These are phyloP conservation scores for Brassica incana DNA, from an alignment of 345 rosid genomes.

Conservation along the genomic window DNA sequence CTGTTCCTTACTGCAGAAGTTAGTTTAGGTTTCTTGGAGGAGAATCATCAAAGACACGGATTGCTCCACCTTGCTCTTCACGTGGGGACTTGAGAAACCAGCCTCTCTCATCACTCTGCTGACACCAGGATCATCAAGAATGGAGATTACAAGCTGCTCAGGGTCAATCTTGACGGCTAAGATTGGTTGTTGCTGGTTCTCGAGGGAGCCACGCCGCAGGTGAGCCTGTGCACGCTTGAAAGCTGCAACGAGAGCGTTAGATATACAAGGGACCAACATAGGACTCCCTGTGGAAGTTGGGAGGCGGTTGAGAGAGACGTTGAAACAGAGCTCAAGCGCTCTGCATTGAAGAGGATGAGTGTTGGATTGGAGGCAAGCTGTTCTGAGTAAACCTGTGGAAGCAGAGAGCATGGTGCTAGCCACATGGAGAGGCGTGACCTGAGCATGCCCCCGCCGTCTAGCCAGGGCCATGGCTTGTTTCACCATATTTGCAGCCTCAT, in stretches of 20 bases:
- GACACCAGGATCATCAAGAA: slow-evolving; percentile 91
- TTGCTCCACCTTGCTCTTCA: slow-evolving; percentile 75
- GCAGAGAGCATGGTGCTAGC: slow-evolving; percentile 81
- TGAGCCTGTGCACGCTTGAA: slow-evolving; percentile 98
- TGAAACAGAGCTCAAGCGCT: slow-evolving; percentile 97
- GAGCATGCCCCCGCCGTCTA: slow-evolving; percentile 77
- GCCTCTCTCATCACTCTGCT: slow-evolving; percentile 97
- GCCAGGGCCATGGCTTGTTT: slow-evolving; percentile 80
- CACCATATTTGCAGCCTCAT: slow-evolving; percentile 63
- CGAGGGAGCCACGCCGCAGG: slow-evolving; percentile 77
- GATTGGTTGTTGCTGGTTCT: slow-evolving; percentile 80
- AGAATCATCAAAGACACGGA: slow-evolving; percentile 54
- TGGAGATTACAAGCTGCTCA: slow-evolving; percentile 80
- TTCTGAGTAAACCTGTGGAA: slow-evolving; percentile 62
- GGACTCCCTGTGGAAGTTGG: slow-evolving; percentile 68
- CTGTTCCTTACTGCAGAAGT: slow-evolving; percentile 35
- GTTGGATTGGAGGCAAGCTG: slow-evolving; percentile 83
- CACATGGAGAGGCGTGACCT: slow-evolving; percentile 90
- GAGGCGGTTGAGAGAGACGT: slow-evolving; percentile 87
- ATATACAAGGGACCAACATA: slow-evolving; percentile 63
- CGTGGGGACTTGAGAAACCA: slow-evolving; percentile 81
- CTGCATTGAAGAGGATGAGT: slow-evolving; percentile 91
- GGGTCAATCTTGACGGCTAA: slow-evolving; percentile 79
- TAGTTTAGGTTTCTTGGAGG: slow-evolving; percentile 50
- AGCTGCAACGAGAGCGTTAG: slow-evolving; percentile 88